Percentiles rank a stretch among this genome's conserved stretches.
Conservation (phyloP, 768 basidiomycete species). For the Suillus alpinus region DNA sequence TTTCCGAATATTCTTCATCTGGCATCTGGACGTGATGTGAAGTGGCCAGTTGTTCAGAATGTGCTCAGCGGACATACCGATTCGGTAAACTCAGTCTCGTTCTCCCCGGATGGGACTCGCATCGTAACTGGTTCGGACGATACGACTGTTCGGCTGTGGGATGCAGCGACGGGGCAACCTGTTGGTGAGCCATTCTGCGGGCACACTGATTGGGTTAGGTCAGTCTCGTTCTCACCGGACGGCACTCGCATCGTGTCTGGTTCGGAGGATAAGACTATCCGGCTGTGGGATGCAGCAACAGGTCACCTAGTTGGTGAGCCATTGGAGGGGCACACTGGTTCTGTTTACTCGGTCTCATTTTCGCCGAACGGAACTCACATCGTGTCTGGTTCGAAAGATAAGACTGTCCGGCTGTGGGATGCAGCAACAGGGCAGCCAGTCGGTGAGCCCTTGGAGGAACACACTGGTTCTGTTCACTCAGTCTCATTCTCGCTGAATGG, state of each 20-base stretch:
- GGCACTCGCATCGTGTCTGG: conserved; percentile 17
- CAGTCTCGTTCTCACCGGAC: conserved; percentile 7
- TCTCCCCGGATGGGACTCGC: conserved; percentile 8
- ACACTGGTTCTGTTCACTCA: conserved; percentile 5
- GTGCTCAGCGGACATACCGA: conserved; percentile 1
- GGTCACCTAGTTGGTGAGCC: not conserved
- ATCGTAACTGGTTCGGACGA: conserved; percentile 4
- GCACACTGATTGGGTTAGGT: conserved; percentile 1
- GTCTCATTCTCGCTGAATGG: conserved; percentile 18
- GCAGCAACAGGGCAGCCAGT: conserved; percentile 7
- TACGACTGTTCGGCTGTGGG: conserved; percentile 2
- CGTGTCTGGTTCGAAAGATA: conserved; percentile 6
- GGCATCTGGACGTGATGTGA: not conserved
- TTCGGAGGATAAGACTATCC: conserved; percentile 15
- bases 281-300: conserved; percentile 19
- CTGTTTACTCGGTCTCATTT: conserved; percentile 9
- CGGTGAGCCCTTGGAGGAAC: conserved; percentile 9
- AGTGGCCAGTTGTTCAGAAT: not conserved
- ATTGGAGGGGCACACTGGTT: conserved; percentile 6
- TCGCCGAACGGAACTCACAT: conserved; percentile 11
- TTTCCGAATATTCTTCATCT: not conserved
- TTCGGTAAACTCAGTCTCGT: not conserved
- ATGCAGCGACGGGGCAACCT: conserved; percentile 9
- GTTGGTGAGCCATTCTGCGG: conserved; percentile 1
- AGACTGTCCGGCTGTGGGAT: conserved; percentile 13